These are phyloP conservation scores for Tuber microsphaerosporum DNA, from an alignment of 495 filamentous ascomycete genomes.

Conservation along the genomic window DNA sequence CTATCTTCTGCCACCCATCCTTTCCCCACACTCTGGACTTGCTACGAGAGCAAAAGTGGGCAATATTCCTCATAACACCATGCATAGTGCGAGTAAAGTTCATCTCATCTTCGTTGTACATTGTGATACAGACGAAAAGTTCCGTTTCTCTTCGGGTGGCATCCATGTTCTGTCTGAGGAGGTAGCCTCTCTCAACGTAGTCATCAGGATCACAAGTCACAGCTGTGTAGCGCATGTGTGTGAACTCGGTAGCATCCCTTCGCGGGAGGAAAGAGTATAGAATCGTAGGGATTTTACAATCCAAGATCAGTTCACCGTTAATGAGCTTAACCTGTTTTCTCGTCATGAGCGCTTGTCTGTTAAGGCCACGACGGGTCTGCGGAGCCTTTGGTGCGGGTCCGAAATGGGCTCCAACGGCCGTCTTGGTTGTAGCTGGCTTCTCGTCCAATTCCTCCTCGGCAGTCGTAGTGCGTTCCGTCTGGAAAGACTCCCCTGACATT, in stretches of 20 bases:
- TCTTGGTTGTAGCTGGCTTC: slow-evolving; percentile 44
- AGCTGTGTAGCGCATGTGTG: slow-evolving; percentile 99
- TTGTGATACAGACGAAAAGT: slow-evolving; percentile 93
- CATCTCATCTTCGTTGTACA: slow-evolving; percentile 99
- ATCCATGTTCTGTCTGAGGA: slow-evolving; percentile 90
- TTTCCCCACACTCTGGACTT: slow-evolving; percentile 96
- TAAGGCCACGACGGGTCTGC: slow-evolving; percentile 75
- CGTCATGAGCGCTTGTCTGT: slow-evolving; percentile 75
- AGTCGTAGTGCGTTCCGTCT: slow-evolving; percentile 35
- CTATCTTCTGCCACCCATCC: slow-evolving; percentile 97
- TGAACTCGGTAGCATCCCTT: slow-evolving; percentile 90
- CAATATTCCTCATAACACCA: slow-evolving; percentile 95
- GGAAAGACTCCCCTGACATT: slow-evolving; percentile 17
- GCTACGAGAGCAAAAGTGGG: slow-evolving; percentile 85
- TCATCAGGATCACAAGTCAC: slow-evolving; percentile 98
- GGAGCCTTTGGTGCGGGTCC: slow-evolving; percentile 78
- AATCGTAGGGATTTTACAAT: slow-evolving; percentile 98
- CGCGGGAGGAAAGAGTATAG: slow-evolving; percentile 89
- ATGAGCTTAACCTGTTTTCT: slow-evolving; percentile 92
- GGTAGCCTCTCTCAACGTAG: slow-evolving; percentile 79
- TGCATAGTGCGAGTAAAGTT: slow-evolving; percentile 97
- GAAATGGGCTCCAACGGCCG: slow-evolving; percentile 57
- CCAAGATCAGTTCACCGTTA: slow-evolving; percentile 93
- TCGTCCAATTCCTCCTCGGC: slow-evolving; percentile 47
- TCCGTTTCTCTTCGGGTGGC: slow-evolving; percentile 87